Conservation (phyloP, 129 eudicot species). For the Sambucus nigra region DNA sequence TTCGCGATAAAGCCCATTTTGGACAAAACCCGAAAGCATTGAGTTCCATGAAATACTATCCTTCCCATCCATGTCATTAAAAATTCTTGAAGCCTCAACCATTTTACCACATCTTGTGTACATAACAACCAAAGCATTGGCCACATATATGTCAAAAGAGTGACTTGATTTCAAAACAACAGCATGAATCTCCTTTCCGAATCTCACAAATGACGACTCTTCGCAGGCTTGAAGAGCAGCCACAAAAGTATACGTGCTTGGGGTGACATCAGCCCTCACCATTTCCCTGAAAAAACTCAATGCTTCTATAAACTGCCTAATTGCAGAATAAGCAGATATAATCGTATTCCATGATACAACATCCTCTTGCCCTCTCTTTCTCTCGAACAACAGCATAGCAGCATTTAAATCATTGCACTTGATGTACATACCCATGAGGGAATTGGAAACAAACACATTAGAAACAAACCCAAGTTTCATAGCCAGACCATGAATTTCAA, state of each 20-base stretch:
- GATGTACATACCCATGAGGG: conserved; percentile 57
- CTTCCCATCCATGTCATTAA: conserved; percentile 27
- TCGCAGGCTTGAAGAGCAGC: conserved; percentile 62
- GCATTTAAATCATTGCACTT: conserved; percentile 40
- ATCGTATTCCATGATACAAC: conserved; percentile 83
- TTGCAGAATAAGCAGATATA: conserved; percentile 40
- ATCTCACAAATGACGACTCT: conserved; percentile 19
- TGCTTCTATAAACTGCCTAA: conserved; percentile 25
- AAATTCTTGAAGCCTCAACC: conserved; percentile 46
- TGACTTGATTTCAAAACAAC: conserved; percentile 35
- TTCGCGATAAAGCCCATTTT: conserved; percentile 45
- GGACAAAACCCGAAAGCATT: conserved; percentile 63
- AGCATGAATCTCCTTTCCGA: conserved; percentile 60
- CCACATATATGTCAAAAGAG: conserved; percentile 40
- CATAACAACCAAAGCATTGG: conserved; percentile 62
- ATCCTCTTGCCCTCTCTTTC: conserved; percentile 28
- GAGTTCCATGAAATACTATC: conserved; percentile 74
- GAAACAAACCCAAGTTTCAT: conserved; percentile 40
- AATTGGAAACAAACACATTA: conserved; percentile 47
- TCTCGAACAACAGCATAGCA: conserved; percentile 35
- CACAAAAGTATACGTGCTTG: conserved; percentile 69
- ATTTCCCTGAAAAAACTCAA: conserved; percentile 42
- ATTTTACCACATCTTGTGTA: conserved; percentile 44
- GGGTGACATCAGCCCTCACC: conserved; percentile 31
- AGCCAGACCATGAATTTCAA: conserved; percentile 59